Percentiles rank a stretch among this genome's conserved stretches.
Evolutionary conservation across 257 asterid species (phyloP).

Genomic region (Fraxinus americana): DNA sequence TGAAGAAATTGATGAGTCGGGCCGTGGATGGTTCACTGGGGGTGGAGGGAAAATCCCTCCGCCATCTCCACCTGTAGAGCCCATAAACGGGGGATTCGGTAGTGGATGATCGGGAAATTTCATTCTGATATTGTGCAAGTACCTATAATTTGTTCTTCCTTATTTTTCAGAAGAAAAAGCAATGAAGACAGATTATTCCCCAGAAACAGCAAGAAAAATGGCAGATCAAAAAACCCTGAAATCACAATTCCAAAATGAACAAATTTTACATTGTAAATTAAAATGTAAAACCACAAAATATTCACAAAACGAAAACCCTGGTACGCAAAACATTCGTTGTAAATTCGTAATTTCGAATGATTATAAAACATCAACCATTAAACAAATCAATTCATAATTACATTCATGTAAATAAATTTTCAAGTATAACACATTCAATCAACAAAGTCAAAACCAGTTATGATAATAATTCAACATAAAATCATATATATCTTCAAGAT

Average conservation of each 20-base stretch:
- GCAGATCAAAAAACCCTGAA: not conserved
- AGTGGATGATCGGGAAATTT: slow-evolving; percentile 61
- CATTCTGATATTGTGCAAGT: slow-evolving; percentile 32
- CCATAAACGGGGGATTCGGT: slow-evolving; percentile 15
- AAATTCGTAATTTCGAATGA: too few relatives aligned
- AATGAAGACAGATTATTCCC: not conserved
- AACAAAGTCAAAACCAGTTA: not conserved
- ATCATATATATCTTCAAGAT: not conserved
- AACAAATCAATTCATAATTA: too few relatives aligned
- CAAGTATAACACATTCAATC: not conserved
- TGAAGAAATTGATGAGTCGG: slow-evolving; percentile 25
- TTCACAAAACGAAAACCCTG: too few relatives aligned
- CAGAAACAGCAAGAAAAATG: not conserved
- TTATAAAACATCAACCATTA: too few relatives aligned
- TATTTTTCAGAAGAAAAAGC: not conserved
- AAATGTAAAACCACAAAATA: not conserved
- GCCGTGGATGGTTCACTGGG: slow-evolving; percentile 36
- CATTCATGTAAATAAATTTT: not conserved
- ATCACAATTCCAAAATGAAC: not conserved
- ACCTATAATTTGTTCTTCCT: not conserved
- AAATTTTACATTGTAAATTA: not conserved
- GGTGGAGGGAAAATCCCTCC: slow-evolving; percentile 44
- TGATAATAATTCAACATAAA: not conserved
- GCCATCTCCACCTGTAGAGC: slow-evolving; percentile 38
- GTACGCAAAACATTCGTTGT: too few relatives aligned